Evolutionary conservation across 2,329 filamentous ascomycete genomes (phyloP).

Genomic region (Emergomyces africanus): DNA sequence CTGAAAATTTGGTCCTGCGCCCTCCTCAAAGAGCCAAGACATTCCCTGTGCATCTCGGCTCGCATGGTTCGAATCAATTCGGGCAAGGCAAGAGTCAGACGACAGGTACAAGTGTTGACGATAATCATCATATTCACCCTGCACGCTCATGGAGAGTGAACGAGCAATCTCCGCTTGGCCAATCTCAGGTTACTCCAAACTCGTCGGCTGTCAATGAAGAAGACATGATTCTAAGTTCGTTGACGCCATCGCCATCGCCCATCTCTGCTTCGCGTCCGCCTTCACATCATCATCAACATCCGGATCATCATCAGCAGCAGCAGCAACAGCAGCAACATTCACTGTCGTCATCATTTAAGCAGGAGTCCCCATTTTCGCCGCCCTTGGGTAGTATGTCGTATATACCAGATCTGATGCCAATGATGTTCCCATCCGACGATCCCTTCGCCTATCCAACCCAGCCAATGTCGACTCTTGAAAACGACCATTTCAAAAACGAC

Average conservation of each 20-base stretch:
- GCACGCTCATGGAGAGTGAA: not conserved
- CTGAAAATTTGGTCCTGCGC: conserved; percentile 7
- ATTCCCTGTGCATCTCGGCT: conserved; percentile 23
- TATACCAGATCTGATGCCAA: conserved; percentile 36
- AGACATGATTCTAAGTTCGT: conserved; percentile 6
- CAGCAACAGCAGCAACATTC: conserved; percentile 1
- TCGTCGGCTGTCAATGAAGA: conserved; percentile 4
- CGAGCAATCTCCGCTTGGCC: conserved; percentile 3
- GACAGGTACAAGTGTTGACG: conserved; percentile 21
- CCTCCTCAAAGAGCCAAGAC: conserved; percentile 26
- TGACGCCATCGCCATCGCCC: conserved; percentile 6
- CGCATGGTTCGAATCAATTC: conserved; percentile 14
- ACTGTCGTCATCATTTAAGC: conserved; percentile 4
- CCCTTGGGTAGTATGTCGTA: conserved; percentile 21
- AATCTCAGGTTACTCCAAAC: conserved; percentile 4
- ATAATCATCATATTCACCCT: conserved; percentile 8
- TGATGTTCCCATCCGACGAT: conserved; percentile 40
- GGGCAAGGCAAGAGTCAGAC: conserved; percentile 12
- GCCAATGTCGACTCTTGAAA: conserved; percentile 35
- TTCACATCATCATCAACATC: not conserved
- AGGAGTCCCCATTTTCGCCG: conserved; percentile 18
- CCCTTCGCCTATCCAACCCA: conserved; percentile 40
- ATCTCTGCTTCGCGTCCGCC: not conserved
- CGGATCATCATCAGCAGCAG: too few relatives aligned
- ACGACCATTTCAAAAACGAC: conserved; percentile 26